Conservation (phyloP, 169 alveolate species). For the Eimeria praecox region DNA sequence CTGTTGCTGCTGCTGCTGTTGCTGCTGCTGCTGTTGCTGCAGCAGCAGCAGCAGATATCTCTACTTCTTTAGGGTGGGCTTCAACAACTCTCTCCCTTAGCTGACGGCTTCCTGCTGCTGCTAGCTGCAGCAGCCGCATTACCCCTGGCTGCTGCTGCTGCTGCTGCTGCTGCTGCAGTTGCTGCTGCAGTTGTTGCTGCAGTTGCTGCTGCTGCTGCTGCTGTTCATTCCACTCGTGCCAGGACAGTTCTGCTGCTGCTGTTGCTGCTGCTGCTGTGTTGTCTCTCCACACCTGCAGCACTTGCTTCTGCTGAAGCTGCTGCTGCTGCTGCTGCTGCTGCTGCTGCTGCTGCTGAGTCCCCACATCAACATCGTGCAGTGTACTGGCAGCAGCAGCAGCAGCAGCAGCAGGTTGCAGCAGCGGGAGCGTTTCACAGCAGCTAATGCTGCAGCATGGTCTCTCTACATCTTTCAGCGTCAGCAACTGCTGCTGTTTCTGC, state of each 20-base stretch:
- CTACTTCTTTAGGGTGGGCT: background rate
- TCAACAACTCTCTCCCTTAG: constrained; percentile 1
- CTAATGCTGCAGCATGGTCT: background rate
- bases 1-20: background rate
- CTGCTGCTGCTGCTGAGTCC: background rate
- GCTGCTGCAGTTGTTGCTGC: background rate
- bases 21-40: constrained; percentile 38
- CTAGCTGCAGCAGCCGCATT: constrained; percentile 44
- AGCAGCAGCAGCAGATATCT: background rate
- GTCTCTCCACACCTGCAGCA: background rate
- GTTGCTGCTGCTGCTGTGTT: background rate
- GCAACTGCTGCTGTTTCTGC: background rate
- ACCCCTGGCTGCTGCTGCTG: constrained; percentile 55
- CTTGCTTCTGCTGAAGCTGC: constrained; percentile 6
- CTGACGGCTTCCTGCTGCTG: constrained; percentile 47
- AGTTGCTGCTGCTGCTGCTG: background rate
- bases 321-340: background rate
- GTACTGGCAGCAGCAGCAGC: constrained; percentile 5
- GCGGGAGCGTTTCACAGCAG: background rate
- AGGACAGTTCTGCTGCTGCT: background rate
- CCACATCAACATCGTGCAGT: background rate
- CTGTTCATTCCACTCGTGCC: background rate
- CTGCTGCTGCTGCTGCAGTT: background rate
- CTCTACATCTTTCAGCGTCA: background rate
- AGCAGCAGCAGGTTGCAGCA: background rate